Percentiles rank a stretch among this genome's conserved stretches.
Evolutionary conservation across 225 moss, liverwort and hornwort genomes (phyloP).

Genomic region (Polytrichum commune): DNA sequence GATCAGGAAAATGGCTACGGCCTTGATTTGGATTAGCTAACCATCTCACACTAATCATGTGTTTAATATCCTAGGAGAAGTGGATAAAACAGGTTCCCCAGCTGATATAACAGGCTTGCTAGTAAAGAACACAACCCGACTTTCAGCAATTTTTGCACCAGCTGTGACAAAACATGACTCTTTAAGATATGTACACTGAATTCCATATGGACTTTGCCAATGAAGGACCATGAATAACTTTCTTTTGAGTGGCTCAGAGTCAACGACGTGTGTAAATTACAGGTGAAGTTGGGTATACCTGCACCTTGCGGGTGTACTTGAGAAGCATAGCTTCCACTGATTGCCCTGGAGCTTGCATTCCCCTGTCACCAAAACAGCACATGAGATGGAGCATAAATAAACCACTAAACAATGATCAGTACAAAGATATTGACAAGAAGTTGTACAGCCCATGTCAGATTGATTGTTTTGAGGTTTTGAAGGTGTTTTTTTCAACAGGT

Average conservation of each 20-base stretch:
- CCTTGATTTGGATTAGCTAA: no score
- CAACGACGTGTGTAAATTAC: constrained; percentile 73
- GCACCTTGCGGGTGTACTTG: constrained; percentile 80
- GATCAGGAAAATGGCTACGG: no score
- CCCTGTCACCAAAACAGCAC: constrained; percentile 38
- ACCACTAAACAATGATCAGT: background rate
- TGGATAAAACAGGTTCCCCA: no score
- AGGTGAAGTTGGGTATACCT: constrained; percentile 46
- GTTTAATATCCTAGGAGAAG: no score
- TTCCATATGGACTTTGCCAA: no score
- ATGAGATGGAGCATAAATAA: background rate
- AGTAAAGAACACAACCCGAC: no score
- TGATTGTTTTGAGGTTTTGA: background rate
- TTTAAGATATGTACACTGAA: no score
- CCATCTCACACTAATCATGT: no score
- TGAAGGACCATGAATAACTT: background rate
- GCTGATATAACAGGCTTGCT: no score
- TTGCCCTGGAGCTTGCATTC: constrained; percentile 85
- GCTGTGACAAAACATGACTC: no score
- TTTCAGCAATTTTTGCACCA: no score
- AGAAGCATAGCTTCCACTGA: constrained; percentile 96
- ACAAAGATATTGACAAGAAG: background rate
- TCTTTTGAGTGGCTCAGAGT: background rate
- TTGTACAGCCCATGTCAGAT: background rate
- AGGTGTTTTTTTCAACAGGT: no score